A percentile compares a stretch with the other conserved stretches of the same genome.
These are phyloP conservation scores for Hirschfeldia incana DNA, from an alignment of 345 rosid genomes.

Conservation along the genomic window DNA sequence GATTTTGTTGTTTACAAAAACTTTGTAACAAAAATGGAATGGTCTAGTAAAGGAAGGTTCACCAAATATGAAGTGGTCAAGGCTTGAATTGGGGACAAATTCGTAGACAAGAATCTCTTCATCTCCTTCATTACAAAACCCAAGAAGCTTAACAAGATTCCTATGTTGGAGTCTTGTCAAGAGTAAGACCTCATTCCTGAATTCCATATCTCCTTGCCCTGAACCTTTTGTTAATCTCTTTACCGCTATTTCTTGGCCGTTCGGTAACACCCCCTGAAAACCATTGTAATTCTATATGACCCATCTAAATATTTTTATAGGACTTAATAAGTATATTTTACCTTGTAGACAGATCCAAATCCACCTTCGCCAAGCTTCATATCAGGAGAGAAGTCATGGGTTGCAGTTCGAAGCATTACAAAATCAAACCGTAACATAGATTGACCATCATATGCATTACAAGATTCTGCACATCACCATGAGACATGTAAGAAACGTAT, in stretches of 20 bases:
- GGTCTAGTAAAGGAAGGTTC: neutral
- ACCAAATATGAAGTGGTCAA: slow-evolving; percentile 1
- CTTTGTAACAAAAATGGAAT: neutral
- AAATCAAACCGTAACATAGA: neutral
- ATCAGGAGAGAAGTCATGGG: neutral
- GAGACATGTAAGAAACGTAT: neutral
- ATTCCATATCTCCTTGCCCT: neutral
- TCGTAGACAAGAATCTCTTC: slow-evolving; percentile 9
- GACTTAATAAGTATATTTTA: neutral
- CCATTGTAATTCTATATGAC: neutral
- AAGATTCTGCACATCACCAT: slow-evolving; percentile 3
- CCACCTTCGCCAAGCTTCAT: slow-evolving; percentile 1
- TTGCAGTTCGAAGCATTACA: neutral
- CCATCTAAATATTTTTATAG: neutral
- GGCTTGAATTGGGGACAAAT: neutral
- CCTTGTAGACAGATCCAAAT: slow-evolving; percentile 12
- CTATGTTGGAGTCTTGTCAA: slow-evolving; percentile 7
- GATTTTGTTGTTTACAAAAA: neutral
- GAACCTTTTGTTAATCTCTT: neutral
- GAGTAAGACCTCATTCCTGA: slow-evolving; percentile 1
- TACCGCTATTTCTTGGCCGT: neutral
- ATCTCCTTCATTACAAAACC: slow-evolving; percentile 1
- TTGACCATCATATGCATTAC: neutral
- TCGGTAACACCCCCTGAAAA: slow-evolving; percentile 7
- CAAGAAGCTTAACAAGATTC: slow-evolving; percentile 6